Evolutionary conservation across 2,329 filamentous ascomycete species (phyloP), one percentile per base, ranked within the genome.

Genomic region (Alternaria gaisen): DNA sequence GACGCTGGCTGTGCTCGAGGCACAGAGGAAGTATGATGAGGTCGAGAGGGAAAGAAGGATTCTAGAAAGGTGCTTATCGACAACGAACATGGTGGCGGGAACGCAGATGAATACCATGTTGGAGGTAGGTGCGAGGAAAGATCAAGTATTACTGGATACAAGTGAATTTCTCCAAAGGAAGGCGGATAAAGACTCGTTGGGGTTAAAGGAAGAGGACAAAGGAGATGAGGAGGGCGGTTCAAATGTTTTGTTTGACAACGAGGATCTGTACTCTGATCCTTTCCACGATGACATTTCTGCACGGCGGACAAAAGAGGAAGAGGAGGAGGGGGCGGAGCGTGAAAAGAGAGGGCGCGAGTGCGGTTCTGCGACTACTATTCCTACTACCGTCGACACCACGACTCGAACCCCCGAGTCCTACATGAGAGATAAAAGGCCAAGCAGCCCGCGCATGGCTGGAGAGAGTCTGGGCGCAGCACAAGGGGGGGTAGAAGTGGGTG

Each of bases 401-500:
- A n/a, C n/a, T 38, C 36, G 1, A 38, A 38, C 16, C 6, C 7
- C 14, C 16, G n/a, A n/a, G 0, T 41, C 11, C 18, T n/a, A 4
- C 10, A 22, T 10, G 6, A 0, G 40, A 14, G 1, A 3, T 1
- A 24, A 42, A 24, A 24, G 40, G 2, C 0, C 6, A 24, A 12
- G 3, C 12, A 16, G 40, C 24, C 12, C 14, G 0, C 0, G 8
- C 11, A 11, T 24, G 10, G 1, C 7, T 3, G 40, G 2, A 24
- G 40, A 41, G 18, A 3, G 2, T 26, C 24, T 26, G 0, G 24
- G 6, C 24, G 30, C 0, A 32, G 10, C 10, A 1, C n/a, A 4
- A 12, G 20, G 0, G 8, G 2, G 12, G 0, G 6, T 9, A 42
- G 20, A 24, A 42, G 20, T 24, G 0, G 20, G 3, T 1, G 40